Conservation (phyloP, 176 grass and related monocot genomes). For the Zoysia japonica region DNA sequence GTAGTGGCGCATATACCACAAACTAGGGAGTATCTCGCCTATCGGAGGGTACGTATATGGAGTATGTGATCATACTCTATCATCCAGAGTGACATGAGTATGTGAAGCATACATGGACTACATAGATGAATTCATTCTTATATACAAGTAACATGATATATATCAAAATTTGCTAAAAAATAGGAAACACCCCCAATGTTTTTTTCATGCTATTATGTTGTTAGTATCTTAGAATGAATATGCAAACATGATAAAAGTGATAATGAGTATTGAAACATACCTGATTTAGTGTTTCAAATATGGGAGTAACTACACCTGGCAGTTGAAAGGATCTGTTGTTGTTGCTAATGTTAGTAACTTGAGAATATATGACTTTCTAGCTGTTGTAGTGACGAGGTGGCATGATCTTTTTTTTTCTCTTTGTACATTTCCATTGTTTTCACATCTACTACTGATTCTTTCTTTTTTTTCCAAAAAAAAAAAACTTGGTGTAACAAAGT, state of each 20-base stretch:
- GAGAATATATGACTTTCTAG: background rate
- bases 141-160: too few species aligned
- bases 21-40: background rate
- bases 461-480: too few species aligned
- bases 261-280: background rate
- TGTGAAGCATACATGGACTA: background rate
- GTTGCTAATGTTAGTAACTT: background rate
- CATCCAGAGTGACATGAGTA: background rate
- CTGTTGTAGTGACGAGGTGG: background rate
- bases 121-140: background rate
- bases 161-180: too few species aligned
- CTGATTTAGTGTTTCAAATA: background rate
- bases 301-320: background rate
- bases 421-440: constrained; percentile 8
- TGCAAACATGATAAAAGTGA: background rate
- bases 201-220: too few species aligned
- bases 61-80: background rate
- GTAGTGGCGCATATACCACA: background rate
- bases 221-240: too few species aligned
- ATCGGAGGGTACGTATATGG: background rate
- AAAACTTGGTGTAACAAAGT: background rate
- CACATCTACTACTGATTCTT: constrained; percentile 2
- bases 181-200: too few species aligned
- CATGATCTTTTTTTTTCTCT: constrained; percentile 5
- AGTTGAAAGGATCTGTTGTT: background rate